phyloP scores from a whole-genome alignment of 169 alveolate species.

The Plasmodium reichenowi region DNA sequence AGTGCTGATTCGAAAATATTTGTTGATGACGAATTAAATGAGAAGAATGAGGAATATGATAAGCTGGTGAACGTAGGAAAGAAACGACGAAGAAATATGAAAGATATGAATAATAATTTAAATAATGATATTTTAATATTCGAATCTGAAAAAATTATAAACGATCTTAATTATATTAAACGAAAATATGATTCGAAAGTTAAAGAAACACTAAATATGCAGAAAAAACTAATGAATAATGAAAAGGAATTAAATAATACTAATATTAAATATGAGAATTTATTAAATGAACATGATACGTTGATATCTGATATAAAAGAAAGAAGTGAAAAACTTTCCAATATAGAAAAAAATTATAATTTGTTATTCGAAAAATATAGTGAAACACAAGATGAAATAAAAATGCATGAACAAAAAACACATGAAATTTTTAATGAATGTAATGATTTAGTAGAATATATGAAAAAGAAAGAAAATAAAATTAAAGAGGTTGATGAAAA shows the following conservation, averaged over 20 bases:
- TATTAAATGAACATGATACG: conserved; percentile 69
- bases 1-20: conserved; percentile 46
- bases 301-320: conserved; percentile 68
- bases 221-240: conserved; percentile 52
- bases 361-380: conserved; percentile 64
- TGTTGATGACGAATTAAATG: not conserved
- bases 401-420: conserved; percentile 75
- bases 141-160: conserved; percentile 53
- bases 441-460: conserved; percentile 74
- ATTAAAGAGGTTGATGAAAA: conserved; percentile 76
- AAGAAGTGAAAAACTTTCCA: conserved; percentile 66
- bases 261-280: conserved; percentile 52
- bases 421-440: conserved; percentile 76
- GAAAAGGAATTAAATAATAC: conserved; percentile 66
- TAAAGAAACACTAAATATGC: conserved; percentile 74
- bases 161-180: conserved; percentile 63
- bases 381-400: conserved; percentile 76
- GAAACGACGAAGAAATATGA: not conserved
- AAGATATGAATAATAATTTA: too few species aligned
- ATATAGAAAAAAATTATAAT: conserved; percentile 65
- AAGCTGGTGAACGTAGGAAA: not conserved
- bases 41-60: conserved; percentile 11
- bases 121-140: conserved; percentile 21
- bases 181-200: conserved; percentile 71
- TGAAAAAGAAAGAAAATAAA: conserved; percentile 73